Percentiles rank a stretch among this genome's conserved stretches.
Conservation (phyloP, 768 basidiomycete species). For the Podaxis rugospora region DNA sequence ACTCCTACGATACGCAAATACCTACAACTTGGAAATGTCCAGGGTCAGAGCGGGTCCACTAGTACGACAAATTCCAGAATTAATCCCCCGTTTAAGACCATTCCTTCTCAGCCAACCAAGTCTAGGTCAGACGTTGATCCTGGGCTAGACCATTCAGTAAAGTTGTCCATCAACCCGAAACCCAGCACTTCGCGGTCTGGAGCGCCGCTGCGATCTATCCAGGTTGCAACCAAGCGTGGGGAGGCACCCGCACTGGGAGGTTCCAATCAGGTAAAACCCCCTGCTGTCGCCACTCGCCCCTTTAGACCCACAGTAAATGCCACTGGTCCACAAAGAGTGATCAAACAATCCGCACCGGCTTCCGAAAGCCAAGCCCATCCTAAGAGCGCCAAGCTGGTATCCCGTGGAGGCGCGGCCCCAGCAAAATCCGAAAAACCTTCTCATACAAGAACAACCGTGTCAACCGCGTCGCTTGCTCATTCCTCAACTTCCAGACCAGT, state of each 20-base stretch:
- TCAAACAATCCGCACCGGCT: neutral
- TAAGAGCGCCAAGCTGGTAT: neutral
- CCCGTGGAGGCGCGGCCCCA: neutral
- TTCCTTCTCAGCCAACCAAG: neutral
- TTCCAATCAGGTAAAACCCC: neutral
- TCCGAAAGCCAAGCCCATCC: neutral
- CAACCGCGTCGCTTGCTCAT: neutral
- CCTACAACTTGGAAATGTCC: constrained; percentile 44
- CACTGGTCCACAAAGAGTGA: constrained; percentile 8
- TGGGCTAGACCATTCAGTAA: neutral
- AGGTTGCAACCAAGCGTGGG: neutral
- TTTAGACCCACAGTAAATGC: neutral
- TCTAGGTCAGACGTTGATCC: neutral
- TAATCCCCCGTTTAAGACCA: neutral
- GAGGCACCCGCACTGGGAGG: neutral
- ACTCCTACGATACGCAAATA: constrained; percentile 77
- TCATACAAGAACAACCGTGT: neutral
- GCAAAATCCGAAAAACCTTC: neutral
- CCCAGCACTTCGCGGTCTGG: neutral
- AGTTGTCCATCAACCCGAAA: neutral
- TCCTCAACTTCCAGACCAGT: neutral
- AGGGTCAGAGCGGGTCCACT: constrained; percentile 11
- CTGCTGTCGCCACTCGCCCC: neutral
- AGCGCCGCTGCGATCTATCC: neutral
- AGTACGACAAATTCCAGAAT: constrained; percentile 11